phyloP scores from a whole-genome alignment of 768 basidiomycete species.

The Floccularia luteovirens region DNA sequence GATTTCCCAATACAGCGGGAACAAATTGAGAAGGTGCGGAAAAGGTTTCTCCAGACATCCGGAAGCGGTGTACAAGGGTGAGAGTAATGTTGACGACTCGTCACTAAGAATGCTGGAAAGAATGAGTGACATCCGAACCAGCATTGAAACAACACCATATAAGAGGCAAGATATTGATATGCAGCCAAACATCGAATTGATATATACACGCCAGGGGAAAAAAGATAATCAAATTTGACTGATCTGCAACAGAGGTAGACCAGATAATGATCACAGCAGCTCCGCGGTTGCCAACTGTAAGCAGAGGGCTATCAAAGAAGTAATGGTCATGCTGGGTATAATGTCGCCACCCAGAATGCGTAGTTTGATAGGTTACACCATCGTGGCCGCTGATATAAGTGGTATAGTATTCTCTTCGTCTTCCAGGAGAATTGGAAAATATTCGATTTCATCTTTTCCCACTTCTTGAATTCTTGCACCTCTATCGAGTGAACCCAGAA shows the following conservation, averaged over 20 bases:
- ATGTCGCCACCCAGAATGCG: slow-evolving; percentile 3
- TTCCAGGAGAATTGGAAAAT: slow-evolving; percentile 9
- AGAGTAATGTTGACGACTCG: slow-evolving; percentile 2
- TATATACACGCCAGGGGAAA: neutral
- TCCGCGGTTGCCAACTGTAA: slow-evolving; percentile 14
- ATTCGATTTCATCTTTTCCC: slow-evolving; percentile 12
- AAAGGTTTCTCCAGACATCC: slow-evolving; percentile 1
- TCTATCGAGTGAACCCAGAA: slow-evolving; percentile 20
- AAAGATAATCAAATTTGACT: neutral
- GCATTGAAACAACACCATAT: slow-evolving; percentile 18
- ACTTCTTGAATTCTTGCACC: too few species aligned
- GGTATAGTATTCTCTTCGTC: neutral
- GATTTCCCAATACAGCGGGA: slow-evolving; percentile 19
- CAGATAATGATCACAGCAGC: slow-evolving; percentile 14
- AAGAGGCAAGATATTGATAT: slow-evolving; percentile 18
- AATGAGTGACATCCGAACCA: slow-evolving; percentile 19
- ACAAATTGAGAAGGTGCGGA: slow-evolving; percentile 11
- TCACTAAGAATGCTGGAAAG: slow-evolving; percentile 17
- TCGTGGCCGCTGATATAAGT: neutral
- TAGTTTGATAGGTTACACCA: neutral
- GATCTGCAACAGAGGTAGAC: slow-evolving; percentile 13
- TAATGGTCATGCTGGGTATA: slow-evolving; percentile 10
- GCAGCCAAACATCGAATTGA: slow-evolving; percentile 22
- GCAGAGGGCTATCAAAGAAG: slow-evolving; percentile 9
- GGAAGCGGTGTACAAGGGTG: neutral